A percentile compares a stretch with the other conserved stretches of the same genome.
phyloP scores from a whole-genome alignment of 805 yeast genomes.

The Kazachstania viticola region DNA sequence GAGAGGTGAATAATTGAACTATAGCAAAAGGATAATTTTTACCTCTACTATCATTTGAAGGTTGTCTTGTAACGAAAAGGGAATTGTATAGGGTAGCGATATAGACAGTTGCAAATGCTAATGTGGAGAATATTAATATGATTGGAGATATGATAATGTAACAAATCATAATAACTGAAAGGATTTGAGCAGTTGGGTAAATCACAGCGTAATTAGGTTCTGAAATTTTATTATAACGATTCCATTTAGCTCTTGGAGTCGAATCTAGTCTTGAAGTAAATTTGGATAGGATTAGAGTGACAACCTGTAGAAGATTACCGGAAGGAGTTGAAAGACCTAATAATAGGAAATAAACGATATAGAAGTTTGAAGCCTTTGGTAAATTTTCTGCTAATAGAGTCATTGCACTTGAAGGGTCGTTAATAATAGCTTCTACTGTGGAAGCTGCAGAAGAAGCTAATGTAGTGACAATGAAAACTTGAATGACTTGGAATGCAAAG shows the following conservation, averaged over 20 bases:
- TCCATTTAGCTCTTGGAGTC: conserved; percentile 92
- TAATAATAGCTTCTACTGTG: conserved; percentile 55
- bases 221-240: conserved; percentile 50
- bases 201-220: conserved; percentile 71
- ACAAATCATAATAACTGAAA: conserved; percentile 59
- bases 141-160: conserved; percentile 76
- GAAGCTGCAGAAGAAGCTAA: conserved; percentile 73
- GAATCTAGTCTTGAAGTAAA: conserved; percentile 65
- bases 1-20: conserved; percentile 59
- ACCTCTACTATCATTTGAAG: conserved; percentile 51
- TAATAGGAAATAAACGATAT: conserved; percentile 68
- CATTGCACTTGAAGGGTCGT: conserved; percentile 63
- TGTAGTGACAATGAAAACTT: conserved; percentile 78
- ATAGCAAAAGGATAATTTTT: conserved; percentile 62
- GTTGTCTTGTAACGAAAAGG: conserved; percentile 50
- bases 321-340: conserved; percentile 73
- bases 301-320: conserved; percentile 67
- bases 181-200: conserved; percentile 67
- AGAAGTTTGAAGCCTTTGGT: conserved; percentile 87
- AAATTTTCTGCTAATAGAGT: conserved; percentile 58
- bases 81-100: conserved; percentile 52
- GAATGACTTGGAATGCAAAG: conserved; percentile 83
- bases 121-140: conserved; percentile 51
- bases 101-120: conserved; percentile 46
- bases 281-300: conserved; percentile 58